Evolutionary conservation across 768 basidiomycete genomes (phyloP).

Genomic region (Hericium coralloides): DNA sequence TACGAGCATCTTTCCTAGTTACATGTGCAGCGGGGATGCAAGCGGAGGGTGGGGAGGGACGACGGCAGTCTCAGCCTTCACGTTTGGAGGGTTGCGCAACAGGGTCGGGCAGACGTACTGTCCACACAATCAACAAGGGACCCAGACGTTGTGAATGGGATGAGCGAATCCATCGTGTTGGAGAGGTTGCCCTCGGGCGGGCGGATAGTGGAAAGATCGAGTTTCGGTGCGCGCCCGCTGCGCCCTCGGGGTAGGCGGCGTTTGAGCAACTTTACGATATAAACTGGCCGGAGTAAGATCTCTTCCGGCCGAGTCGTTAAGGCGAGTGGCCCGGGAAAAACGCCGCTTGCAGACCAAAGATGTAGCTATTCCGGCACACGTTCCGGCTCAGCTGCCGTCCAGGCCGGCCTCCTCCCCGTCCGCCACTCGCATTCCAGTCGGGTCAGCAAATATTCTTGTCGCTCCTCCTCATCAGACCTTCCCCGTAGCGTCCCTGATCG

Average conservation of each 20-base stretch:
- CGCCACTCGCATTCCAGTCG: too few relatives aligned
- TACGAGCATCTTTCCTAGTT: constrained; percentile 94
- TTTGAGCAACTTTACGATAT: not conserved
- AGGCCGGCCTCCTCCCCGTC: too few relatives aligned
- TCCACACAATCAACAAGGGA: constrained; percentile 99
- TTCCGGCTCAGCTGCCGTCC: too few relatives aligned
- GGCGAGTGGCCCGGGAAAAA: too few relatives aligned
- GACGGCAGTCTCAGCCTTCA: constrained; percentile 17
- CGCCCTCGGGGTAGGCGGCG: not conserved
- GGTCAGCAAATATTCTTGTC: too few relatives aligned
- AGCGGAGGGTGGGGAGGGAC: constrained; percentile 7
- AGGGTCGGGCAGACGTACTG: constrained; percentile 76
- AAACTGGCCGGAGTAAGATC: constrained; percentile 22
- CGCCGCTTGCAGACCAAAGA: too few relatives aligned
- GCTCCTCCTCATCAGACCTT: too few relatives aligned
- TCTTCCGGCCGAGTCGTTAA: constrained; percentile 88
- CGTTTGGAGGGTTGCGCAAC: constrained; percentile 16
- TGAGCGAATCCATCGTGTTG: constrained; percentile 78
- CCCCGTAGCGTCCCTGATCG: too few relatives aligned
- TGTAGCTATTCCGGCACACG: too few relatives aligned
- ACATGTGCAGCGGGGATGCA: constrained; percentile 7
- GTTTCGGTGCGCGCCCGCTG: not conserved
- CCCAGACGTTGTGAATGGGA: constrained; percentile 98
- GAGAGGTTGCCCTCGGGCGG: not conserved
- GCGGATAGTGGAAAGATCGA: not conserved